phyloP scores from a whole-genome alignment of 1,284 basidiomycete species.

The Cutaneotrichosporon dermatis region DNA sequence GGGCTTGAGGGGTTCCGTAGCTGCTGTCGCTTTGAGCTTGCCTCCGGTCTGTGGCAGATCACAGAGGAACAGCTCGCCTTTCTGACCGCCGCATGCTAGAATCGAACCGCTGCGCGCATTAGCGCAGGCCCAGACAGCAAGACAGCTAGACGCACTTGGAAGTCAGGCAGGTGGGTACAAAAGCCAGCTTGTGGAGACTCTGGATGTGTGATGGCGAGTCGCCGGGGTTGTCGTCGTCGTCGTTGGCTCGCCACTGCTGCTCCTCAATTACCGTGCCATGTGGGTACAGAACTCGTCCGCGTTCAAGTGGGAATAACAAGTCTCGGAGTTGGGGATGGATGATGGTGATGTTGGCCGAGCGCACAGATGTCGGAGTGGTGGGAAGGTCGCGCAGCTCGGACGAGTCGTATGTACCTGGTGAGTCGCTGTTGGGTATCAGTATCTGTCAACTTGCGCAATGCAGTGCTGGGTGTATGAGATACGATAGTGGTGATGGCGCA shows the following conservation, averaged over 20 bases:
- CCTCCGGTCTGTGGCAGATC: constrained; percentile 10
- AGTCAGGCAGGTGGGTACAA: constrained; percentile 43
- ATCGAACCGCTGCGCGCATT: constrained; percentile 25
- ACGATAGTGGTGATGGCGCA: too few relatives aligned
- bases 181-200: constrained; percentile 32
- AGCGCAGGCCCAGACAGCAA: constrained; percentile 7
- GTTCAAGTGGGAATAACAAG: constrained; percentile 39
- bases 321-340: constrained; percentile 49
- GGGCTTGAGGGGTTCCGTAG: constrained; percentile 22
- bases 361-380: constrained; percentile 28
- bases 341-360: constrained; percentile 39
- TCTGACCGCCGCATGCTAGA: constrained; percentile 47
- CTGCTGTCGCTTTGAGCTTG: background rate
- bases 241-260: constrained; percentile 20
- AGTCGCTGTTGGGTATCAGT: background rate
- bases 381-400: constrained; percentile 41
- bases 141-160: constrained; percentile 27
- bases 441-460: background rate
- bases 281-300: constrained; percentile 39
- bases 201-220: background rate
- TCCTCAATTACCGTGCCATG: constrained; percentile 30
- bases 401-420: constrained; percentile 7
- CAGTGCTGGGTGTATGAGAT: too few relatives aligned
- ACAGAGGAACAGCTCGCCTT: constrained; percentile 44
- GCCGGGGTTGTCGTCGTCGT: constrained; percentile 5